Base-by-base conservation (phyloP, 768 basidiomycete species). In the Clitopilus passeckerianus region DNA sequence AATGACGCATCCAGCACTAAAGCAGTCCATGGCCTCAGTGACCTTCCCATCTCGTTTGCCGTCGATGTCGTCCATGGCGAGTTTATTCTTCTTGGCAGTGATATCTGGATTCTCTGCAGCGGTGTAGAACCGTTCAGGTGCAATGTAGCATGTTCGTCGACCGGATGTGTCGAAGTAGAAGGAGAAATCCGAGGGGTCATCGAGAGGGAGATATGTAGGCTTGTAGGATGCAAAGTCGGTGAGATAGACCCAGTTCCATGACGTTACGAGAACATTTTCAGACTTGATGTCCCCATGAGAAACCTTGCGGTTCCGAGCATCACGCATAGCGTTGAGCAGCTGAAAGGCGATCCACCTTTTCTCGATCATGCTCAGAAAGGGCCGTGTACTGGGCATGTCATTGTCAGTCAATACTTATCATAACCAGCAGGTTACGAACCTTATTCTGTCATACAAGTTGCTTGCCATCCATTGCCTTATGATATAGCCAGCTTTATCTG, bases 311-410 rank as follows among this genome's bases (percentile, higher is more conserved):
- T 86, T 85, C 23, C 93, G 84, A 0, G 92, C 86, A 65, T 93
- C 91, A 22, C 90, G 83, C 43, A 99, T 80, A 1, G 89, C 93
- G 24, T 85, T 88, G 61, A 98, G 78, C 1, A 98, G 78, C 71
- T 98, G 97, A 68, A 94, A 99, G 0, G 90, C 87, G 60, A 98
- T 93, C 97, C 96, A 99, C 70, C 93, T 93, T 82, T 98, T 98
- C 78, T 99, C 97, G 22, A 98, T 82, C 61, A 80, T 71, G 61
- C 86, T 89, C 41, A 99, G 79, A 75, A 98, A 99, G 3, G 97
- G 97, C 34, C 96, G 91, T 1, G 95, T 98, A 68, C 97, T 99
- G 65, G 1, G 46, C 46, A 50, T 8, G 58, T 34, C 54, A 57
- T 56, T 7, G 34, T 54, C 18, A 56, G 58, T 18, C 27, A 24